Base-by-base conservation (phyloP, 768 basidiomycete species). In the Serendipita sp. region DNA sequence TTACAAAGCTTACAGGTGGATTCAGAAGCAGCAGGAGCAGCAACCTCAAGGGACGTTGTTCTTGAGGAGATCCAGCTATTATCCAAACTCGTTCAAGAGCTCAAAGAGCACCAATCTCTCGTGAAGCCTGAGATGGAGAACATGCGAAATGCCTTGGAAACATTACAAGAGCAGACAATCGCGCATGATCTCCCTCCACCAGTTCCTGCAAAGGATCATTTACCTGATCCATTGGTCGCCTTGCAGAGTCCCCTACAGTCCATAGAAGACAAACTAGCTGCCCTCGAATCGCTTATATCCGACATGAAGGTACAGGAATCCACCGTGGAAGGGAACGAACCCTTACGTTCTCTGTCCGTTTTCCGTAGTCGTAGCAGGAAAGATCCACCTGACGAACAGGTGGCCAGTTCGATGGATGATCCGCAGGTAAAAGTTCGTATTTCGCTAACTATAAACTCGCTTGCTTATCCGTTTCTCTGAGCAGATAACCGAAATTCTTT, bases 401-500 rank as follows among this genome's bases (percentile, higher is more conserved):
- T 41, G 13, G 13, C 38, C 5, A 13, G 13, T 41, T 13, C 38
- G 13, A 41, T 41, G 5, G 38, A 13, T 5, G 13, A 5, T 51
- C 48, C 4, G 48, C 48, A 32, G 38, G 7, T 13, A 5, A 13
- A 41, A 41, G 38, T 41, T 4, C 5, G 38, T 41, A 41, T 41
- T 41, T 41, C 5, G 13, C 38, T 41, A 24, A 24, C 13, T 41
- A 41, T 41, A 13, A 5, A 4, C 38, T 41, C 7, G 13, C 13
- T 41, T 13, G 5, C 38, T 41, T 41, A 41, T 41, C 38, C 7
- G 5, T 41, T 13, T 5, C 8, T 51, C 48, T n/a, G 48, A n/a
- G 56, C 32, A 60, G 56, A 60, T 60, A 30, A 10, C 10, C n/a
- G 56, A 77, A 63, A 75, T 86, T n/a, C 63, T 82, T 47, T 71